Percentiles rank a stretch among this genome's conserved stretches.
Conservation (phyloP, 129 eudicot species). For the sunflower (Helianthus annuus) region HanXRQr2.0-SUNRISE NC_035447.2:63290869-63291368, state of each 20-base stretch:
- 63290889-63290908: conserved; percentile 98
- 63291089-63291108: conserved; percentile 53
- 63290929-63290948: conserved; percentile 68
- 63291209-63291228: conserved; percentile 60
- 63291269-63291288: conserved; percentile 90
- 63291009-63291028: conserved; percentile 70
- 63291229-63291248: conserved; percentile 71
- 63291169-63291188: conserved; percentile 89
- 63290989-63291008: neutral
- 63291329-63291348: conserved; percentile 80
- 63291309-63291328: conserved; percentile 88
- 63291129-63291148: neutral
- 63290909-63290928: conserved; percentile 85
- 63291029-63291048: conserved; percentile 98
- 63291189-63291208: conserved; percentile 92
- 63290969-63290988: neutral
- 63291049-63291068: conserved; percentile 89
- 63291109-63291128: conserved; percentile 10
- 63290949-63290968: neutral
- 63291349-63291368: conserved; percentile 89
- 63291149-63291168: conserved; percentile 1
- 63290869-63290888: conserved; percentile 71
- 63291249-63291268: conserved; percentile 83
- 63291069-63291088: conserved; percentile 90
- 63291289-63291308: conserved; percentile 78